Evolutionary conservation across 768 basidiomycete genomes (phyloP), one percentile per base, ranked within the genome.

Genomic region (Suillus hirtellus): DNA sequence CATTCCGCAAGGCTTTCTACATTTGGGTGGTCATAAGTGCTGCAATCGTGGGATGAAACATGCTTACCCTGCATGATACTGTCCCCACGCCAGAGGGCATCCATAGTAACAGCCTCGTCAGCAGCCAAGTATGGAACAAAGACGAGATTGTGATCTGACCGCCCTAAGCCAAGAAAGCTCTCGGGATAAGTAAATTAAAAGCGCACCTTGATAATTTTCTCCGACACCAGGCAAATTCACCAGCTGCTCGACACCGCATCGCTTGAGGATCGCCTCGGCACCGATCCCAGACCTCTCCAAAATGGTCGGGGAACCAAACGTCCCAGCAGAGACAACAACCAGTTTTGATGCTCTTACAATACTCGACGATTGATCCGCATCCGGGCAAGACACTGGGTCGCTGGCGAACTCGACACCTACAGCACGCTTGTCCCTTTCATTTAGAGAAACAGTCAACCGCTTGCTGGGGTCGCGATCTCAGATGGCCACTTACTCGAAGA

Each of bases 281-380:
- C 43, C 43, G 19, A 44, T 44, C 9, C 92, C 89, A 4, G 87
- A 89, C 42, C 85, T 77, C 68, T 86, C 84, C 7, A 86, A 73
- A 42, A 87, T 83, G 4, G 82, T 76, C 4, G 84, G 82, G 7
- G 85, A 84, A 10, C 86, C 85, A 61, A 86, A 84, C 1, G 84
- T 77, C 0, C 84, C 85, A 1, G 79, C 79, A 6, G 83, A 81
- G 12, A 86, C 47, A 34, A 86, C 78, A 5, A 86, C 81, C 0
- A 85, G 73, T 6, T 72, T 75, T 14, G 80, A 77, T 8, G 82
- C 80, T 63, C 69, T 72, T 40, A 75, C 79, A 34, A 21, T 72
- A 61, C 11, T 63, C 59, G 35, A 66, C 65, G 43, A 73, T 71
- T 44, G 65, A 66, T 67, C 64, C 69, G 70, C 67, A 66, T 63